Base-by-base conservation (phyloP, 179 eudicot genomes). In the Heliamphora pulchella region DNA sequence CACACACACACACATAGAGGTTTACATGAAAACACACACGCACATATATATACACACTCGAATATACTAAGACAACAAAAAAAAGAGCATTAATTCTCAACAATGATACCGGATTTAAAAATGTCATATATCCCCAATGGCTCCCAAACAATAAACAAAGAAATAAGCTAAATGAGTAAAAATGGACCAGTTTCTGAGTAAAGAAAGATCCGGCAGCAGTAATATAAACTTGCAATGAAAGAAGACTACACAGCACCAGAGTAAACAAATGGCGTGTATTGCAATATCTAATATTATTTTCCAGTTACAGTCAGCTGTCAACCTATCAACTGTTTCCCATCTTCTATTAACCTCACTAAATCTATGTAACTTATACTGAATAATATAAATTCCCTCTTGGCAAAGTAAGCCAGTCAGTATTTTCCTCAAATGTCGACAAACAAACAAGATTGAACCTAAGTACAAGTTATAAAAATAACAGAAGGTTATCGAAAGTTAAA, bases 301-400 rank as follows among this genome's bases (percentile, higher is more conserved):
- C 75, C 13, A 57, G 78, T 75, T 75, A 75, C 78, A 75, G 48
- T 17, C 57, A 20, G 13, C 48, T 44, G 13, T 18, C 78, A 58
- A 57, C 20, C 48, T 48, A 55, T 41, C 65, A 31, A n/a, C 63
- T 41, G 20, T 50, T 58, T 44, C n/a, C 14, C 53, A 58, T 47
- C 20, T 43, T 68, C 18, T 68, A 41, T 41, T 68, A 5, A n/a
- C 4, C 51, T 68, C 31, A 68, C 15, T 68, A 68, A 68, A 71
- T 68, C 50, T 68, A 22, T 8, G 54, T 4, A 5, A 22, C 13
- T 63, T 8, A 22, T n/a, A 18, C 20, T 22, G 43, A 64, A 18
- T 39, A 64, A 64, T 39, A 58, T 58, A 58, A 13, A 58, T 61
- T 61, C 54, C 48, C 79, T 4, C 55, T 43, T 18, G 55, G 44